Evolutionary conservation across 2,329 filamentous ascomycete genomes (phyloP).

Genomic region (Sclerotinia borealis): DNA sequence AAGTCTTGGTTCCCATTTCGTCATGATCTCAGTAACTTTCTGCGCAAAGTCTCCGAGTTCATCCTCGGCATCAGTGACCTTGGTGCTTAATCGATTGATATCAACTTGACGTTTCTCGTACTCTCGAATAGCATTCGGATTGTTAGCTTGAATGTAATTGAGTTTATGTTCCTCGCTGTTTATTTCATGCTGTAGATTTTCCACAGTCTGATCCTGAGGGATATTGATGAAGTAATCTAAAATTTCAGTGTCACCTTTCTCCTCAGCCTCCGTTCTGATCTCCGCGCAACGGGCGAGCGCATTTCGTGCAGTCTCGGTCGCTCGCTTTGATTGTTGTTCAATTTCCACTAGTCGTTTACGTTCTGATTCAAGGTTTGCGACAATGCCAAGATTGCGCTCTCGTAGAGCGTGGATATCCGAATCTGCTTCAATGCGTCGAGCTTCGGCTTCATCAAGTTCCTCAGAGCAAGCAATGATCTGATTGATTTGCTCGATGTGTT

Average conservation of each 20-base stretch:
- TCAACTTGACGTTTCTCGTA: conserved; percentile 67
- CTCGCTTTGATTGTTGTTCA: conserved; percentile 35
- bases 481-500: conserved; percentile 54
- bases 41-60: conserved; percentile 49
- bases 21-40: conserved; percentile 60
- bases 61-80: conserved; percentile 48
- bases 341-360: conserved; percentile 37
- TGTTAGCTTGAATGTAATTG: conserved; percentile 72
- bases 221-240: conserved; percentile 39
- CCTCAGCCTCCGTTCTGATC: conserved; percentile 33
- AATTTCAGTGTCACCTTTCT: conserved; percentile 34
- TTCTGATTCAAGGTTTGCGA: conserved; percentile 44
- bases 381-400: conserved; percentile 56
- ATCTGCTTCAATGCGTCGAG: conserved; percentile 70
- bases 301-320: conserved; percentile 34
- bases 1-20: conserved; percentile 75
- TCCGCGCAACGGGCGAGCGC: conserved; percentile 37
- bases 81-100: conserved; percentile 59
- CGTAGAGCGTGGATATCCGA: conserved; percentile 72
- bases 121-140: conserved; percentile 67
- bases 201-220: conserved; percentile 45
- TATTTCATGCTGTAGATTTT: conserved; percentile 68
- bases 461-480: conserved; percentile 56
- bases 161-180: conserved; percentile 67
- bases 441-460: conserved; percentile 60